Base-by-base conservation (phyloP, 164 flowering plant genomes). In the Protea cynaroides region DNA sequence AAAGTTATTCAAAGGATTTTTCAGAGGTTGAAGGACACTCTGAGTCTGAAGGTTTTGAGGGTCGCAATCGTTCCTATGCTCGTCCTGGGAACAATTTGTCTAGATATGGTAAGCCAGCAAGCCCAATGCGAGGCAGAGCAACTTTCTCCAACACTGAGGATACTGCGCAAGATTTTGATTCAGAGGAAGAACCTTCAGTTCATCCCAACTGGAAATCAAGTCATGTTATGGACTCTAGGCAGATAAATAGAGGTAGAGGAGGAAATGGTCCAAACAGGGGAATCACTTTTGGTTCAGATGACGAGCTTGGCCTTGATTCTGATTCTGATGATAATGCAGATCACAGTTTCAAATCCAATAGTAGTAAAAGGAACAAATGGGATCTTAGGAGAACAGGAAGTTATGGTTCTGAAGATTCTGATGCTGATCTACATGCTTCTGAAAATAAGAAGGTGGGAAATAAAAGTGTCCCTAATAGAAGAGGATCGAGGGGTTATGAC, bases 201-300 rank as follows among this genome's bases (percentile, higher is more conserved):
- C 78, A 78, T 70, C 77, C 85, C 6, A 76, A 79, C 38, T 75
- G 86, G 88, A 89, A 81, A 75, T 84, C 89, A 38, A 85, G 86
- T 68, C 86, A 81, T 79, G 78, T 80, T 64, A 84, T 87, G 63
- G 74, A 77, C 69, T 57, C 78, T 19, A 77, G 78, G 53, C 78
- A 58, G 14, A 73, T 74, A 71, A 47, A 51, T 70, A 82, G 75
- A 54, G 76, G 64, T 25, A 70, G 70, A 76, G 72, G 75, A 69
- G 55, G 69, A 59, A 53, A 49, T 59, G 77, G 80, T 43, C 69
- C 72, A 36, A 69, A 71, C 22, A 75, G 69, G 67, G 71, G 76
- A 58, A 71, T 70, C 61, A 78, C 76, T 66, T 85, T 73, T 71
- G 87, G 72, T 56, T 84, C 86, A 49, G 86, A 84, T 55, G 80